Percentiles rank a stretch among this genome's conserved stretches.
Evolutionary conservation across 2,329 filamentous ascomycete species (phyloP).

Genomic region (Fusarium bactridioides): DNA sequence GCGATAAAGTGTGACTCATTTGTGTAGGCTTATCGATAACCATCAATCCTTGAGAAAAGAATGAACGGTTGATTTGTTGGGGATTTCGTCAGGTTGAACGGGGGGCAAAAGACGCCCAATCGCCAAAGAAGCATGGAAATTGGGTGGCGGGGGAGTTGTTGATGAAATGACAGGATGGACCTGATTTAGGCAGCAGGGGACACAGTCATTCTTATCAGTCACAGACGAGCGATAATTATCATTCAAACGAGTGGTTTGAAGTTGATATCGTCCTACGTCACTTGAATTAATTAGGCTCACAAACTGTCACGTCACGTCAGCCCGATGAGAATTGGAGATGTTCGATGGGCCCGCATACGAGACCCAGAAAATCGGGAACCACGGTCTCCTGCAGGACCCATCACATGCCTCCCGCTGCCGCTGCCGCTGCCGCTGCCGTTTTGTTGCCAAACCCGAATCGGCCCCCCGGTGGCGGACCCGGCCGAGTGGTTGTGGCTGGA

Average conservation of each 20-base stretch:
- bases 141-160: slow-evolving; percentile 1
- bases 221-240: background rate
- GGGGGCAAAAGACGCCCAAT: slow-evolving; percentile 22
- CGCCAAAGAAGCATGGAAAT: background rate
- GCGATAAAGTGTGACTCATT: slow-evolving; percentile 22
- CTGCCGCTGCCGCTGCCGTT: background rate
- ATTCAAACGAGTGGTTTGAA: background rate
- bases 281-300: background rate
- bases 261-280: slow-evolving; percentile 3
- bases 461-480: slow-evolving; percentile 38
- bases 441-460: slow-evolving; percentile 25
- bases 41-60: background rate
- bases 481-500: slow-evolving; percentile 31
- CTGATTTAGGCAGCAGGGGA: slow-evolving; percentile 3
- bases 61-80: background rate
- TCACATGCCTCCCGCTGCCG: slow-evolving; percentile 26
- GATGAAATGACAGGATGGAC: slow-evolving; percentile 1
- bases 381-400: slow-evolving; percentile 30
- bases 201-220: background rate
- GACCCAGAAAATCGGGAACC: slow-evolving; percentile 28
- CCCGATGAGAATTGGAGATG: background rate
- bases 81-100: background rate
- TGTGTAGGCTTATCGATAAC: background rate
- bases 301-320: background rate
- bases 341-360: slow-evolving; percentile 7